Evolutionary conservation across 768 basidiomycete species (phyloP), one percentile per base, ranked within the genome.

Genomic region (Panellus pusillus): DNA sequence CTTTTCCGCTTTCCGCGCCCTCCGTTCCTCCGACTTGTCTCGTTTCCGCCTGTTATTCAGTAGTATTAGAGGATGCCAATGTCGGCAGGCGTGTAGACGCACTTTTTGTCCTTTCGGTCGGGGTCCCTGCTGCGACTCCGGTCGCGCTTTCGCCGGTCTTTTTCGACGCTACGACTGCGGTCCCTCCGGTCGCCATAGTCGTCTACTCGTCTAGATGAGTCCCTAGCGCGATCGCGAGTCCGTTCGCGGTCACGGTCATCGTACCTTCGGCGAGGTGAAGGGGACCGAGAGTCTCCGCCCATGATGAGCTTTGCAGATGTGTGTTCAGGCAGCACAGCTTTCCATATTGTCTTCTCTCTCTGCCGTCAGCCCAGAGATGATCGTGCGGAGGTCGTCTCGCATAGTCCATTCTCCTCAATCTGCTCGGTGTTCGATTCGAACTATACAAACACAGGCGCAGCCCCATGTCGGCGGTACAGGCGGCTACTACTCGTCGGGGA

Each of bases 1-100:
- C 76, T 94, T 97, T 64, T 96, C 93, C 7, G 86, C 87, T 65
- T 91, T 96, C 58, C 93, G 82, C 14, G 87, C 89, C 62, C 77
- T 84, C 38, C 92, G 79, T 60, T 94, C 91, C 65, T 87, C 86
- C n/a, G 89, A 91, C 65, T 87, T 93, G 58, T 91, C 92, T 32
- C 91, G 79, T 65, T 89, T 93, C 52, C 86, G 86, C 65, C 91
- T 35, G 7, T 93, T 43, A 39, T 27, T 32, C 13, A 38, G 27
- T 20, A 54, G 24, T 47, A 40, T 54, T 52, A 63, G 55, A 12
- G 31, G 47, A 38, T 20, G 45, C 18, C 19, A 45, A 27, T 48
- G 29, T 18, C 17, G 36, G 15, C 35, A 29, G 41, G 29, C 1
- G 11, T 9, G 18, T n/a, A 18, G 37, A 66, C 76, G 50, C 65